Evolutionary conservation across 768 basidiomycete species (phyloP), one percentile per base, ranked within the genome.

Genomic region (Tricholoma hemisulphureum): DNA sequence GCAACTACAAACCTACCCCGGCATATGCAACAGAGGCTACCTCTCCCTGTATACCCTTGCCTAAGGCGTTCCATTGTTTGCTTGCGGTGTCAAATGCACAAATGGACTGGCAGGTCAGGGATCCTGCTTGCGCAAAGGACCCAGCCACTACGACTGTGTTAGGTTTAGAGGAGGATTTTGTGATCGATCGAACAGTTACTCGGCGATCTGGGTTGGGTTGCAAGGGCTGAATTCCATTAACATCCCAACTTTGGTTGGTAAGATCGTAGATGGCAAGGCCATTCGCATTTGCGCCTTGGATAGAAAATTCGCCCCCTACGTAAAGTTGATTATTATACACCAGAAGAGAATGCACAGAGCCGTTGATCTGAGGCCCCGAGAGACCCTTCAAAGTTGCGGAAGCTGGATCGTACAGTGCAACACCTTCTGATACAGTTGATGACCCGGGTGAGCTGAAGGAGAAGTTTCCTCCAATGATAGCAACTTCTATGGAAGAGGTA

Each of bases 391-490:
- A 71, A 6, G 73, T 74, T 1, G 73, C 77, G 4, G 81, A 73
- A 6, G 72, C 66, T 2, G 81, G 71, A 67, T 94, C 80, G 67
- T 96, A 97, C 29, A 94, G 72, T 1, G 84, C 91, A 20, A 96
- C 67, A 28, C 80, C 85, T 59, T 80, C 75, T 2, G 84, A 78
- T 2, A 67, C 66, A 16, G 71, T 60, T 1, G 78, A 73, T 4
- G 77, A 73, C 6, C 75, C 75, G 2, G 72, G 57, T 35, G 74
- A 60, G 6, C 77, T 58, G 67, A 86, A 86, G 1, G 89, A 83
- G 69, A 98, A 99, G 70, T 95, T 94, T 32, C 96, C 96, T 29
- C 95, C 96, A 49, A 98, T 77, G 60, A 98, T 83, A 41, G 85
- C 84, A 18, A 93, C 71, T 56, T 91, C 84, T 45, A 66, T 69